Evolutionary conservation across 768 basidiomycete genomes (phyloP).

Genomic region (Rhizopogon vulgaris): DNA sequence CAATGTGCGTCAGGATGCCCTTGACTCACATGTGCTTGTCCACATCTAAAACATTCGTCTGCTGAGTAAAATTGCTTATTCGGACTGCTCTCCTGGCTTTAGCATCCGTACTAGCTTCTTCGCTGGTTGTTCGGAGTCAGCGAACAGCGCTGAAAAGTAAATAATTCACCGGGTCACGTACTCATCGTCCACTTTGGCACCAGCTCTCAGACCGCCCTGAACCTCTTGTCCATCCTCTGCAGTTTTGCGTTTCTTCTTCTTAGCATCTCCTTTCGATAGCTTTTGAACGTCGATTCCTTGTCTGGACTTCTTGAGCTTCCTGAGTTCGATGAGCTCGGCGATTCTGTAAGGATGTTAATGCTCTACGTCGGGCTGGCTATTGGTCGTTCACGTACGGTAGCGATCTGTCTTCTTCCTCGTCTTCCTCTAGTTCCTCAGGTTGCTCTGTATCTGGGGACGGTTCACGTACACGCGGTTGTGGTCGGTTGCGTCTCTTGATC

Average conservation of each 20-base stretch:
- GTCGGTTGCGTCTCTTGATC: constrained; percentile 73
- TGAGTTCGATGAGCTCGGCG: constrained; percentile 78
- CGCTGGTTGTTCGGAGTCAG: constrained; percentile 28
- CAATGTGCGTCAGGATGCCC: too few species aligned
- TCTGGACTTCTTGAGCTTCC: constrained; percentile 65
- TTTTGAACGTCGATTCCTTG: constrained; percentile 84
- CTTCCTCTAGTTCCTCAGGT: constrained; percentile 18
- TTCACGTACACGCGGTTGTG: constrained; percentile 53
- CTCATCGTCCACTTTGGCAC: constrained; percentile 31
- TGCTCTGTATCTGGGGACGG: constrained; percentile 25
- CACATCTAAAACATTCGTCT: constrained; percentile 92
- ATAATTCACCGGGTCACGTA: constrained; percentile 37
- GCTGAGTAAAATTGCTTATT: constrained; percentile 92
- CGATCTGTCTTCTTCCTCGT: constrained; percentile 32
- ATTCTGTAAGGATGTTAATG: constrained; percentile 38
- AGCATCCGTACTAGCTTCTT: constrained; percentile 61
- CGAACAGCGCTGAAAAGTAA: not conserved
- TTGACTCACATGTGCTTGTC: constrained; percentile 92
- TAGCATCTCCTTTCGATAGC: constrained; percentile 77
- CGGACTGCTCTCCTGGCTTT: constrained; percentile 71
- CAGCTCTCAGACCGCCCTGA: constrained; percentile 52
- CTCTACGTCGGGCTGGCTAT: not conserved
- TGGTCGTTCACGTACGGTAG: constrained; percentile 41
- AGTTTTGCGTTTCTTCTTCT: constrained; percentile 59
- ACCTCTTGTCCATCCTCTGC: constrained; percentile 38